Base-by-base conservation (phyloP, 228 moss, liverwort and hornwort species). In the Sphagnum fallax region DNA sequence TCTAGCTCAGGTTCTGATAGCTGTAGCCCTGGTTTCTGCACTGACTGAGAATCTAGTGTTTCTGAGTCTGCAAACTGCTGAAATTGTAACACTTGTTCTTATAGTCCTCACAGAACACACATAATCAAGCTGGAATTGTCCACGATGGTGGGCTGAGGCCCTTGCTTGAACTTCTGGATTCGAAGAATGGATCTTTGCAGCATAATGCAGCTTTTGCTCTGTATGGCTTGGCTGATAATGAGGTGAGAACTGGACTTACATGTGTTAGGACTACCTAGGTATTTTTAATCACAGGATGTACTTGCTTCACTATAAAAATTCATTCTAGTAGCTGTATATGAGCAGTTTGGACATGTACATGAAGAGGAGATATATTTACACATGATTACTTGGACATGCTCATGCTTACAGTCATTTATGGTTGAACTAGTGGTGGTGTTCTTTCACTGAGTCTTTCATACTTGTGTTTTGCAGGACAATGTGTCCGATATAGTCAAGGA, bases 41-140 rank as follows among this genome's bases (percentile, higher is more conserved):
- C 6, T 6, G 70, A 53, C 5, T 48, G 50, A 5, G 6, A 32
- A 32, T 32, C 32, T 32, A 32, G 32, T 32, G 32, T 32, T 32
- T 32, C 32, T 32, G 32, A 32, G 2, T 32, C 32, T 32, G 32
- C 32, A 2, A 32, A 32, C 1, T 48, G 49, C 67, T 49, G 67
- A 69, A 62, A 72, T 74, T 77, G 60, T 86, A 86, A 82, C 82
- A 80, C 75, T 82, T 86, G 70, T 62, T 76, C 78, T 87, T 97
- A 86, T 93, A 93, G 93, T 91, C 91, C 84, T 89, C 89, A 88
- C 97, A 97, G 97, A 97, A 97, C 82, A 89, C 97, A 75, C 97
- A 97, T 70, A 97, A 97, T 78, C 97, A 97, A 86, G 97, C 97
- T 81, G 97, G 97, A 67, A 97, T 97, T 84, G 97, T 97, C 74